Evolutionary conservation across 2,329 filamentous ascomycete species (phyloP).

Genomic region (Diaporthe sp.): DNA sequence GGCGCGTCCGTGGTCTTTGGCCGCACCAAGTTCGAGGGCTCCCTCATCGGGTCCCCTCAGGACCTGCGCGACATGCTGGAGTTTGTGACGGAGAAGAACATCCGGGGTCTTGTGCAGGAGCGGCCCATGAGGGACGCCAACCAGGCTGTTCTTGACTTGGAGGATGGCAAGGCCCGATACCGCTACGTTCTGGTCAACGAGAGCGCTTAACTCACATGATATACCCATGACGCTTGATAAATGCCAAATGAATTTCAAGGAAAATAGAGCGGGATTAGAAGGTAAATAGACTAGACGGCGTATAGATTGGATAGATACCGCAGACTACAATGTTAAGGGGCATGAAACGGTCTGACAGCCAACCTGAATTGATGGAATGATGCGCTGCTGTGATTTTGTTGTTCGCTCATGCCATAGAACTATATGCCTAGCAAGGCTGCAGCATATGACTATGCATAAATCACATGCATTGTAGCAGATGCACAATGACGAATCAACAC

Average conservation of each 20-base stretch:
- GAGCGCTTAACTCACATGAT: slow-evolving; percentile 31
- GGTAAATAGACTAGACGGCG: background rate
- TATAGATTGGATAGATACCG: background rate
- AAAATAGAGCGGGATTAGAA: background rate
- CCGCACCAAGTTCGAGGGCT: slow-evolving; percentile 62
- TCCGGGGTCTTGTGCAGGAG: slow-evolving; percentile 68
- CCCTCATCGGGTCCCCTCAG: slow-evolving; percentile 59
- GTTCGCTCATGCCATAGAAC: background rate
- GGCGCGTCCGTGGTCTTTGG: slow-evolving; percentile 70
- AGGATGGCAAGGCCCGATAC: slow-evolving; percentile 64
- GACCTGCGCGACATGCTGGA: slow-evolving; percentile 72
- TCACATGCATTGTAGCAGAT: background rate
- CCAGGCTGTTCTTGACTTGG: slow-evolving; percentile 66
- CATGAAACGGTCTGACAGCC: no score
- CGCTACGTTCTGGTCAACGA: slow-evolving; percentile 62
- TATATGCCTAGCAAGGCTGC: background rate
- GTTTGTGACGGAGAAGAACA: slow-evolving; percentile 67
- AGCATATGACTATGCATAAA: background rate
- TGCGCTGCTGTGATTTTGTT: background rate
- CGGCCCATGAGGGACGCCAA: slow-evolving; percentile 68
- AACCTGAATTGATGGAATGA: background rate
- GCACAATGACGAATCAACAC: no score
- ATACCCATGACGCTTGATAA: background rate
- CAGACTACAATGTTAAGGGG: background rate
- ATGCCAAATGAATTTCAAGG: no score